Evolutionary conservation across 805 yeast species (phyloP).

Genomic region (Candida odintsovae): DNA sequence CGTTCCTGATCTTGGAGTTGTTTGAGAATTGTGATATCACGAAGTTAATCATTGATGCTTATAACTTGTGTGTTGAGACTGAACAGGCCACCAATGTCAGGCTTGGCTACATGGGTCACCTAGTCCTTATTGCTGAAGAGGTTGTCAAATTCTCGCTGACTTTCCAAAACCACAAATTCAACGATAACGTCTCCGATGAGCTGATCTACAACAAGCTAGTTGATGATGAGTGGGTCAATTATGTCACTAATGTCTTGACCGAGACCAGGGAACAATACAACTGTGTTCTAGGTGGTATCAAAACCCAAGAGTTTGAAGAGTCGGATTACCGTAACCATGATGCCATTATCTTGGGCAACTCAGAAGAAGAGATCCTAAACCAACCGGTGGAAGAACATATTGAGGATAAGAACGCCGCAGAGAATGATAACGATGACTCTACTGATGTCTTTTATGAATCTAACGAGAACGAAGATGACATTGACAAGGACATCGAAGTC

Average conservation of each 20-base stretch:
- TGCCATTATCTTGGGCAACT: constrained; percentile 23
- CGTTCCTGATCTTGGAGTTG: constrained; percentile 53
- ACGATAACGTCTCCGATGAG: constrained; percentile 21
- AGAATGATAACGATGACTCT: constrained; percentile 1
- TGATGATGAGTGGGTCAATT: constrained; percentile 59
- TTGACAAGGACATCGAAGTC: not conserved
- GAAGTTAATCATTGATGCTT: constrained; percentile 59
- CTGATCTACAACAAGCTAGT: constrained; percentile 20
- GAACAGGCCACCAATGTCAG: constrained; percentile 61
- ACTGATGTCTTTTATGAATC: not conserved
- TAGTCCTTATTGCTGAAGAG: constrained; percentile 90
- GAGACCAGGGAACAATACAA: constrained; percentile 84
- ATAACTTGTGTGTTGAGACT: constrained; percentile 49
- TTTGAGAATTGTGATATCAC: constrained; percentile 58
- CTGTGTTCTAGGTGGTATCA: constrained; percentile 72
- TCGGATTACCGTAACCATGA: constrained; percentile 16
- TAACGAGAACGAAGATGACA: not conserved
- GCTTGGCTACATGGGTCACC: constrained; percentile 95
- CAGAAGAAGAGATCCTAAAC: constrained; percentile 22
- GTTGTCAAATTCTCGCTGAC: constrained; percentile 73
- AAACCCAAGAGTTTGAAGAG: constrained; percentile 20
- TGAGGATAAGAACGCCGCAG: not conserved
- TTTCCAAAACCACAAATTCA: constrained; percentile 22
- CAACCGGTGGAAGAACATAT: constrained; percentile 10
- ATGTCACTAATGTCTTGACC: constrained; percentile 67